These are phyloP conservation scores for Eucalyptus brandiana DNA, from an alignment of 345 rosid genomes.

Conservation along the genomic window DNA sequence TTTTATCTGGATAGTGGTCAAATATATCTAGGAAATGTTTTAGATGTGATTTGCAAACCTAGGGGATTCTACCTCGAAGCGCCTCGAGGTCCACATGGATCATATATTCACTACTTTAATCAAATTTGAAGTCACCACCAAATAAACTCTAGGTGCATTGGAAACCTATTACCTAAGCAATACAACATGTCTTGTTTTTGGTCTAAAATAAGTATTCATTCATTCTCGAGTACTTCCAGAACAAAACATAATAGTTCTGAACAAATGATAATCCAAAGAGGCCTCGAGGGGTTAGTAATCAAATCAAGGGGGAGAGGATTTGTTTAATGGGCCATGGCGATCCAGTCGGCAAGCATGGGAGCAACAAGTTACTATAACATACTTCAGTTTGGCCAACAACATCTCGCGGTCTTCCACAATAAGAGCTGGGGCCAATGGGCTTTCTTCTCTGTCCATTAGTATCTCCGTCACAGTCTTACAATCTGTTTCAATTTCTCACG, in stretches of 20 bases:
- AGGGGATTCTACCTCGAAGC: neutral
- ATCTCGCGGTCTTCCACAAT: neutral
- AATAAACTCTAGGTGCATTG: neutral
- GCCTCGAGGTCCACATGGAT: rapidly evolving
- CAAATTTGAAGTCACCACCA: neutral
- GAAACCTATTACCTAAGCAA: neutral
- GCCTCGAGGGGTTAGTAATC: neutral
- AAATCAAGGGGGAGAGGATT: neutral
- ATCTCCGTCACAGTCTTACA: neutral
- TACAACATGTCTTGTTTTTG: neutral
- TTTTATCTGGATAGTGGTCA: neutral
- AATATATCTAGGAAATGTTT: neutral
- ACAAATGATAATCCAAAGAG: neutral
- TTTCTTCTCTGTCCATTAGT: neutral
- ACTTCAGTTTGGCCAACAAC: neutral
- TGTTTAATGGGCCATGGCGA: neutral
- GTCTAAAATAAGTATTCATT: neutral
- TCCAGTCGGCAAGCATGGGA: neutral
- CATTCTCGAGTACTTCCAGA: neutral
- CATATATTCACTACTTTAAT: neutral
- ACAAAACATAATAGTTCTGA: neutral
- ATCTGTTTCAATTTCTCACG: too few species aligned
- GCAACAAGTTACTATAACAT: neutral
- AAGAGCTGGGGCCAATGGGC: neutral
- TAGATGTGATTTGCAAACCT: neutral